Base-by-base conservation (phyloP, 1,284 basidiomycete species). In the Pholiota adiposa region DNA sequence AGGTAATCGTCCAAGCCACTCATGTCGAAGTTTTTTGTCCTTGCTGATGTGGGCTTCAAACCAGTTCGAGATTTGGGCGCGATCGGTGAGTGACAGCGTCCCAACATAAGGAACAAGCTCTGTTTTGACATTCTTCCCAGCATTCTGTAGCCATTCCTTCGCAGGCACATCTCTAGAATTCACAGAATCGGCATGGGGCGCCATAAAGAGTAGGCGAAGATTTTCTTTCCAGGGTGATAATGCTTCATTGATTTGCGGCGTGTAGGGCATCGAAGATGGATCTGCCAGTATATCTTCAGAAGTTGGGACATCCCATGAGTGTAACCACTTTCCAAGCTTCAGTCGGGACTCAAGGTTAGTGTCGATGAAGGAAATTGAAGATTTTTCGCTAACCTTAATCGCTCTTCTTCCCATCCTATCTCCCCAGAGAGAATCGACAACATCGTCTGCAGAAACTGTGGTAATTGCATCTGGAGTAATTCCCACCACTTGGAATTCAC, bases 21-120 rank as follows among this genome's bases (percentile, higher is more conserved):
- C 1, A 11, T 25, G 25, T 8, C 44, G 40, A 1, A 55, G 23
- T n/a, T 5, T 33, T 21, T 21, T 4, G n/a, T 61, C 19, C 16
- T 31, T 18, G 11, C 52, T 29, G 33, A 70, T 59, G 6, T 67
- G 19, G 5, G 34, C 27, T 31, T 70, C 62, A 54, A 70, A 65
- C 67, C 70, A 73, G 49, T 70, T 70, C 1, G 60, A 38, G 8
- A 72, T 62, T 49, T 65, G 61, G 1, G 67, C 63, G 7, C 59
- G 56, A 21, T 70, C 65, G 27, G 54, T 18, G 16, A 61, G 49
- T 0, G 67, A 52, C 0, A 73, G 58, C 29, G 54, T 51, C 3
- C 66, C 66, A 7, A 43, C 33, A 44, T 58, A 65, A 0, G 64
- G 63, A 12, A 70, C 59, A 8, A 60, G 21, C 11, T 29, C 34